Evolutionary conservation across 306 rosid species (phyloP).

Genomic region (Benincasa hispida): DNA sequence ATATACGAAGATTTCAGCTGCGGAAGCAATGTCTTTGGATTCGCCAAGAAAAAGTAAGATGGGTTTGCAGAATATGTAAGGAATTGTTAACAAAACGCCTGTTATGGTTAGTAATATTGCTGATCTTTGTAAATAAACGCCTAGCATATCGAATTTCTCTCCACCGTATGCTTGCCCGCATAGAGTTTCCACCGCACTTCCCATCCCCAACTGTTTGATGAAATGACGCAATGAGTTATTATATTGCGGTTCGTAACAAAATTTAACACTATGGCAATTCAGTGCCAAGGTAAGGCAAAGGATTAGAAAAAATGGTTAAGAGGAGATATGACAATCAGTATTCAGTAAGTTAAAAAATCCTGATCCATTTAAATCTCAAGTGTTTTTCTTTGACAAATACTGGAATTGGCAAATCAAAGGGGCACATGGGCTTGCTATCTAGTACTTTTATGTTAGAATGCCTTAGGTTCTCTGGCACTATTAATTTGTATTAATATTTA

Average conservation of each 20-base stretch:
- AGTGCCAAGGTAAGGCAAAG: too few species aligned
- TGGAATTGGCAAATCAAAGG: too few species aligned
- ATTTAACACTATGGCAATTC: too few species aligned
- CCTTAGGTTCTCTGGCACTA: too few species aligned
- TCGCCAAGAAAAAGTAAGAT: constrained; percentile 7
- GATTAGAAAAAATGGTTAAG: too few species aligned
- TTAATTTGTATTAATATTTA: too few species aligned
- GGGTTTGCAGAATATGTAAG: constrained; percentile 33
- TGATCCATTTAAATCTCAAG: too few species aligned
- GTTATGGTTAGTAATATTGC: constrained; percentile 31
- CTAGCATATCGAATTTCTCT: constrained; percentile 40
- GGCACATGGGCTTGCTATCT: too few species aligned
- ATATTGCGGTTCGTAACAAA: background rate
- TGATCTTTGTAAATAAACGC: constrained; percentile 53
- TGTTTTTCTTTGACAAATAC: too few species aligned
- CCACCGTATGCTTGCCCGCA: constrained; percentile 81
- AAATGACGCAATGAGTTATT: background rate
- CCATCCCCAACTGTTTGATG: constrained; percentile 57
- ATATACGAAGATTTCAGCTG: background rate
- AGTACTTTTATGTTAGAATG: too few species aligned
- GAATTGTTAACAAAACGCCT: constrained; percentile 27
- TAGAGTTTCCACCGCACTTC: constrained; percentile 75
- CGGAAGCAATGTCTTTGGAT: background rate
- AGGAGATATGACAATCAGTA: too few species aligned
- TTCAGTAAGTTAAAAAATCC: too few species aligned